Base-by-base conservation (phyloP, 2,329 filamentous ascomycete species). In the Akanthomyces dipterigenus region DNA sequence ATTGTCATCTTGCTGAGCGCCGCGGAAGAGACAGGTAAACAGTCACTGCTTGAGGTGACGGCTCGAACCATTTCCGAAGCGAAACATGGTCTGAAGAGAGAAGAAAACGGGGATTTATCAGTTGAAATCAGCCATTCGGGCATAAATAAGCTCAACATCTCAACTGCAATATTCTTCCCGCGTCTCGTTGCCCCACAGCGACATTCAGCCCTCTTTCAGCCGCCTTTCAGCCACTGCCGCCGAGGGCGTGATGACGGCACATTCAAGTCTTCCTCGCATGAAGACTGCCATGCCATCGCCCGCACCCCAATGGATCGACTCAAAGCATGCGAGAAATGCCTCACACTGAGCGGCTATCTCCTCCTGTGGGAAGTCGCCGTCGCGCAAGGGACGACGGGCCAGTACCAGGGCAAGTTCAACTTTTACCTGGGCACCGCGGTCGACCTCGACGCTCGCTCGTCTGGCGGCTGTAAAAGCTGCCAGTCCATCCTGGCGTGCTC, bases 371-470 rank as follows among this genome's bases (percentile, higher is more conserved):
- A 55, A 36, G 54, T 36, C 11, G 54, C 54, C 42, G 54, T 46
- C 2, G 54, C 54, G 38, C 38, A 46, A 46, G 42, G 40, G 24
- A 55, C 54, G 18, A 31, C 28, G 3, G 9, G 26, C 9, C 54
- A 55, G 26, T 62, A 56, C 20, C 60, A 16, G 20, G 60, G 51
- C 16, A 22, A 18, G 18, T 20, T 38, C 48, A 42, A 62, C 49
- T 59, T 54, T 42, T 54, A 43, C 18, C 34, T 62, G 5, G 61
- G 61, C 8, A 54, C 55, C 38, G 36, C 55, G 14, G 42, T 34
- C 14, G 61, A 62, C n/a, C 48, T 62, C 14, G 46, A 59, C 9
- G 31, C 20, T 22, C 55, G 55, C 16, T 28, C n/a, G 11, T 42
- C 48, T 1, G 9, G 24, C 7, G 54, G 60, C 4, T 62, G 61